Base-by-base conservation (phyloP, 2,329 filamentous ascomycete genomes). In the Blastomyces silverae region DNA sequence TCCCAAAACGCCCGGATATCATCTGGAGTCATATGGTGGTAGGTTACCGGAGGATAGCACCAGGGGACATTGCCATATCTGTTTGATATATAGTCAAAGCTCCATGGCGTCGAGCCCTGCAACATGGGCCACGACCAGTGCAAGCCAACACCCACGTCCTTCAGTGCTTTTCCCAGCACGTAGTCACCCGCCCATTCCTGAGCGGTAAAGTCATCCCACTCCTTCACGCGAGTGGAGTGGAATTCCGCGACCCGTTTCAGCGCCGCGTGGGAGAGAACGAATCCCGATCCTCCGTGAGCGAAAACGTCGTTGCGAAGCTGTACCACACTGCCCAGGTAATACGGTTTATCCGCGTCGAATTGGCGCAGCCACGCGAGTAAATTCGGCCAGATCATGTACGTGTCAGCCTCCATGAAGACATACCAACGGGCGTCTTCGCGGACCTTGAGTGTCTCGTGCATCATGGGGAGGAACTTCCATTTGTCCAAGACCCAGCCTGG, bases 381-480 rank as follows among this genome's bases (percentile, higher is more conserved):
- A 42, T 83, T 84, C 44, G 78, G 74, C 77, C 83, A 83, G 11
- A 83, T 75, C 52, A 85, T 72, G 67, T 84, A 86, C 0, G 83
- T 85, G 70, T 87, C 84, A 0, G 82, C 80, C 68, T 86, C 84
- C 58, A 85, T 80, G 71, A 87, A 87, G 64, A 85, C 75, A 66
- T 80, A 87, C 84, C 84, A 87, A 64, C 81, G 82, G 56, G 81
- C 80, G 34, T 83, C 73, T 1, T 80, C 80, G 48, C 75, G 74
- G 66, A 77, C 67, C 28, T 71, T 71, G 53, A 80, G 76, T 0
- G 82, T 78, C 68, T 81, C 79, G 68, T 83, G 80, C 2, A 82
- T 79, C 76, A 84, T 80, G 7, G 83, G 83, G 25, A 85, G 73
- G 67, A 83, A 82, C 70, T 85, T 85, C 83, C 83, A 85, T 68